Conservation (phyloP, 225 moss, liverwort and hornwort genomes). For the Climacium dendroides region DNA sequence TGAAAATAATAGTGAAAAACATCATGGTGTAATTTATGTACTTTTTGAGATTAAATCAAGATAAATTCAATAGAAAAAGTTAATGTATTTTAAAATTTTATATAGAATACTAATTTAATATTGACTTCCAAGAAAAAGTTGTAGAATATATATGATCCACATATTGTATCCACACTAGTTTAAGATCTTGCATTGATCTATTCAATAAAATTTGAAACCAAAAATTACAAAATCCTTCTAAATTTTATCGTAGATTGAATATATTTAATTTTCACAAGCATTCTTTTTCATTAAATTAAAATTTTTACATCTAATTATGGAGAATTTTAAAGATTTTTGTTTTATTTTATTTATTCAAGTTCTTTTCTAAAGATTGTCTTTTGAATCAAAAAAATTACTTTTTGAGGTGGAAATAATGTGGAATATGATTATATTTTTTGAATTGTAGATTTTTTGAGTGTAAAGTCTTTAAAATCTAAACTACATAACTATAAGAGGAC, state of each 20-base stretch:
- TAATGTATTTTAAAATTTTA: background rate
- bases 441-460: no score
- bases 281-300: background rate
- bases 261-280: background rate
- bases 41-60: no score
- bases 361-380: rapidly evolving
- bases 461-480: background rate
- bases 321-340: background rate
- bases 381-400: rapidly evolving
- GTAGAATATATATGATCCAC: no score
- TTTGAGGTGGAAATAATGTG: no score
- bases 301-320: background rate
- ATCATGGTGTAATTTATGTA: no score
- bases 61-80: no score
- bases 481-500: no score
- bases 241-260: background rate
- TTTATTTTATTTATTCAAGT: background rate
- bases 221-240: background rate
- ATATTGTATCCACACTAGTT: rapidly evolving
- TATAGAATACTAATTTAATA: background rate
- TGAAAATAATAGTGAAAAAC: no score
- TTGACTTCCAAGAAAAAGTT: background rate
- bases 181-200: background rate
- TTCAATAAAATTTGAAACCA: background rate
- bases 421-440: background rate